These are phyloP conservation scores for Tremella yokohamensis DNA, from an alignment of 768 basidiomycete genomes.

Conservation along the genomic window DNA sequence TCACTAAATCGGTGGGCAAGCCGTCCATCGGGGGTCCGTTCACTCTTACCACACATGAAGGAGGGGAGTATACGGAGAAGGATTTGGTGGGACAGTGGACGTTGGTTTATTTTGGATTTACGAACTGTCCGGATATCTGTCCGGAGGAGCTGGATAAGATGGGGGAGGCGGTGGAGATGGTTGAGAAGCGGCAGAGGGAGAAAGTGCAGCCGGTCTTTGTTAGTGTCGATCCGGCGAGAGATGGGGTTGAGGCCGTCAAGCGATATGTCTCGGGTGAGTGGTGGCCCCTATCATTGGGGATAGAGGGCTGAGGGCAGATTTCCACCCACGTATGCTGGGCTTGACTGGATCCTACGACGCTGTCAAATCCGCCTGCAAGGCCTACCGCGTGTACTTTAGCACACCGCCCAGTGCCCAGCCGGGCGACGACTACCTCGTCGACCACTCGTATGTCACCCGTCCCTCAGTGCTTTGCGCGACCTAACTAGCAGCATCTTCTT, in stretches of 20 bases:
- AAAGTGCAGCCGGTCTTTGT: constrained; percentile 84
- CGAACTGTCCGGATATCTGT: constrained; percentile 98
- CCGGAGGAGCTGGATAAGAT: constrained; percentile 97
- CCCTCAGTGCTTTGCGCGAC: not conserved
- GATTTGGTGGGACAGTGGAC: constrained; percentile 86
- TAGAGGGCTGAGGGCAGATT: constrained; percentile 57
- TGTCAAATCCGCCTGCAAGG: constrained; percentile 84
- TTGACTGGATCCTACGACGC: constrained; percentile 80
- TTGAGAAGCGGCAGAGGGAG: constrained; percentile 17
- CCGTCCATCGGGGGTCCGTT: constrained; percentile 92
- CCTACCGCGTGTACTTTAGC: constrained; percentile 97
- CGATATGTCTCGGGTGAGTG: constrained; percentile 54
- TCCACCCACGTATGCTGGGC: constrained; percentile 85
- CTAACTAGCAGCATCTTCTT: constrained; percentile 73
- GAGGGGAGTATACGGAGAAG: constrained; percentile 68
- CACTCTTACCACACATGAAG: constrained; percentile 58
- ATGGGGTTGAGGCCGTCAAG: constrained; percentile 57
- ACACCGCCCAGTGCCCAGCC: constrained; percentile 74
- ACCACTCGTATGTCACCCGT: constrained; percentile 54
- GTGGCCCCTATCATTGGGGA: not conserved
- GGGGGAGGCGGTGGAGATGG: constrained; percentile 63
- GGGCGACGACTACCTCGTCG: constrained; percentile 89
- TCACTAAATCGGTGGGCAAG: constrained; percentile 70
- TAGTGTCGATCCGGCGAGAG: constrained; percentile 92
- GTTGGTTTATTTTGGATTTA: constrained; percentile 88